These are phyloP conservation scores for Dryadomyces quercivorus DNA, from an alignment of 2,329 filamentous ascomycete species.

Conservation along the genomic window DNA sequence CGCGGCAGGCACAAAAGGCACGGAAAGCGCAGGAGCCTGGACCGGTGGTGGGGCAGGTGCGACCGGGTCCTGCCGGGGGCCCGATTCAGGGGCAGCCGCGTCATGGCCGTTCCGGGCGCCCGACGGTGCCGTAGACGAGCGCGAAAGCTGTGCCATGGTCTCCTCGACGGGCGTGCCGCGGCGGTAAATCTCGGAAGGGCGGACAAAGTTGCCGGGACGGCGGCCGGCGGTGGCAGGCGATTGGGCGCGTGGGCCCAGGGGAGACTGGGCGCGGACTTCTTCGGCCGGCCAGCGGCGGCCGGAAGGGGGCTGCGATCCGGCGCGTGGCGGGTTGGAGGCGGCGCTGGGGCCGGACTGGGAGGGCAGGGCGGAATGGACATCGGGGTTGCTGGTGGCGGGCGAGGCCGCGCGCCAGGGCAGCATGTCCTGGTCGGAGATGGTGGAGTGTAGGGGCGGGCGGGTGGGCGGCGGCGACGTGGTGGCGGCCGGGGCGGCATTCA, in stretches of 20 bases:
- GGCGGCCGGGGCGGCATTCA: neutral
- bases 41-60: no score
- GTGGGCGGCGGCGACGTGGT: conserved; percentile 4
- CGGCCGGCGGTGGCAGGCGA: conserved; percentile 15
- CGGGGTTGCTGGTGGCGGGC: conserved; percentile 9
- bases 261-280: conserved; percentile 17
- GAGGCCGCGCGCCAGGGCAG: neutral
- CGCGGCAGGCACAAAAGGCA: no score
- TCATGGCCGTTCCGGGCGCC: neutral
- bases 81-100: neutral
- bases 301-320: conserved; percentile 16
- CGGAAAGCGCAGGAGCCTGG: no score
- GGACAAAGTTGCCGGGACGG: conserved; percentile 49
- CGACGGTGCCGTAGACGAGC: neutral
- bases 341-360: neutral
- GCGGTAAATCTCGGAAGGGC: conserved; percentile 68
- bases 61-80: no score
- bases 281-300: conserved; percentile 19
- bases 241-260: conserved; percentile 20
- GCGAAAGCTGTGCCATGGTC: no score
- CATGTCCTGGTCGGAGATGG: conserved; percentile 4
- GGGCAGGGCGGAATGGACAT: conserved; percentile 3
- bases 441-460: neutral
- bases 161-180: conserved; percentile 27
- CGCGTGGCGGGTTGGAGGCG: neutral